phyloP scores from a whole-genome alignment of 371 early-diverging fungal genomes.

The Batkoa obscura region DNA sequence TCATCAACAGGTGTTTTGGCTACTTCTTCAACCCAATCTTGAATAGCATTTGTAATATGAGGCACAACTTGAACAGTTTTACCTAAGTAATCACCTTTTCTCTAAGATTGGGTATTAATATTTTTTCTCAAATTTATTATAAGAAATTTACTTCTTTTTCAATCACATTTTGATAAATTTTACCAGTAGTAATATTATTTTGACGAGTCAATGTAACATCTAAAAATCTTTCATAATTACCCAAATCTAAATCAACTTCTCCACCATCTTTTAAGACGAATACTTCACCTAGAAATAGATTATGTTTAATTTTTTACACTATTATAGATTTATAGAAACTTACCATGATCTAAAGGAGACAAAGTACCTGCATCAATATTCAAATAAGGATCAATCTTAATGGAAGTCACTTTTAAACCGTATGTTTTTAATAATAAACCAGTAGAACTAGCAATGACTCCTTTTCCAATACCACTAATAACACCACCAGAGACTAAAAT shows the following conservation, averaged over 20 bases:
- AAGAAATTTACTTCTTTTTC: constrained; percentile 43
- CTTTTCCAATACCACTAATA: constrained; percentile 98
- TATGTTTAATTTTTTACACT: not conserved
- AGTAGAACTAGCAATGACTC: constrained; percentile 94
- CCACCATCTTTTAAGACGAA: constrained; percentile 98
- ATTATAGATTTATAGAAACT: constrained; percentile 5
- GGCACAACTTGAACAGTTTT: constrained; percentile 99
- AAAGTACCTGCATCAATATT: constrained; percentile 98
- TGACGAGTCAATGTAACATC: constrained; percentile 81
- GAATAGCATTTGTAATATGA: constrained; percentile 93
- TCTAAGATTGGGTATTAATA: constrained; percentile 18
- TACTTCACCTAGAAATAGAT: constrained; percentile 61
- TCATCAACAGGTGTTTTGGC: constrained; percentile 68
- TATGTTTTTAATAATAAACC: constrained; percentile 88
- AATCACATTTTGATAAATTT: constrained; percentile 91
- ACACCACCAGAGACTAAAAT: constrained; percentile 97
- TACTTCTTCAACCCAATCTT: constrained; percentile 92
- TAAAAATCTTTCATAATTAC: constrained; percentile 98
- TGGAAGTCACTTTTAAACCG: constrained; percentile 89
- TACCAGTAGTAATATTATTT: constrained; percentile 98
- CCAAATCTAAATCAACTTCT: constrained; percentile 98
- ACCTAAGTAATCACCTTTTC: constrained; percentile 92
- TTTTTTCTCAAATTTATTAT: not conserved
- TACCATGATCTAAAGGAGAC: constrained; percentile 95
- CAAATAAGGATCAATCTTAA: constrained; percentile 99